Percentiles rank a stretch among this genome's conserved stretches.
phyloP scores from a whole-genome alignment of 2,329 filamentous ascomycete genomes.

The Exophiala viscosa region DNA sequence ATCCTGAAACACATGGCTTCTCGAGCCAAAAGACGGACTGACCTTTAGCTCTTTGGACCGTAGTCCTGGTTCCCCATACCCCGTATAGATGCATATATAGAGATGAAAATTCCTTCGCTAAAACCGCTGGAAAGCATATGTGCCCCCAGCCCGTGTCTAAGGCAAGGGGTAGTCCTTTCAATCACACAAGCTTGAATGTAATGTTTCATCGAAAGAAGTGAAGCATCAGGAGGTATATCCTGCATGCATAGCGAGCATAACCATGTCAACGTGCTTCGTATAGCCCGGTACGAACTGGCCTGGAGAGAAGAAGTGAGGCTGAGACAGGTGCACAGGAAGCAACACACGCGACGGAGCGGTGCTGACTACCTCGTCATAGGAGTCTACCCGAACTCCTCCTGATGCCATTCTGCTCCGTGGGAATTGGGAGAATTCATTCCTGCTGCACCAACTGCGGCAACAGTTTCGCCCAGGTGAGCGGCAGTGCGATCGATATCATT shows the following conservation, averaged over 20 bases:
- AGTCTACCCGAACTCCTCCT: conserved; percentile 52
- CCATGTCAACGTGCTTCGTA: too few relatives aligned
- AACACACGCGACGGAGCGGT: not conserved
- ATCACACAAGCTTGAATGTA: too few relatives aligned
- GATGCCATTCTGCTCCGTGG: conserved; percentile 57
- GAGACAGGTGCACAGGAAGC: not conserved
- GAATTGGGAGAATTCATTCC: conserved; percentile 8
- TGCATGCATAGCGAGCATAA: too few relatives aligned
- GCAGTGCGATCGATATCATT: conserved; percentile 62
- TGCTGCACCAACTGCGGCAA: conserved; percentile 28
- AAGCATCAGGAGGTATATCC: too few relatives aligned
- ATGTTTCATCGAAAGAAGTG: too few relatives aligned
- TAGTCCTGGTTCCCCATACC: not conserved
- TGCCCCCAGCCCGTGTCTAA: not conserved
- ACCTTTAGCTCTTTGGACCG: not conserved
- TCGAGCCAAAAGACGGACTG: not conserved
- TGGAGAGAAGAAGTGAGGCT: not conserved
- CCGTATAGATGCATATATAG: not conserved
- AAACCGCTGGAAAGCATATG: not conserved
- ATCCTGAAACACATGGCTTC: conserved; percentile 1
- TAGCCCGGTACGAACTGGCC: too few relatives aligned
- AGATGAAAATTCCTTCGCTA: not conserved
- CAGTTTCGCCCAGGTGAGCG: conserved; percentile 52
- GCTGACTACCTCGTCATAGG: not conserved
- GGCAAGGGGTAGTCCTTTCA: not conserved